Conservation (phyloP, 2,329 filamentous ascomycete species). For the Byssoonygena ceratinophila region DNA sequence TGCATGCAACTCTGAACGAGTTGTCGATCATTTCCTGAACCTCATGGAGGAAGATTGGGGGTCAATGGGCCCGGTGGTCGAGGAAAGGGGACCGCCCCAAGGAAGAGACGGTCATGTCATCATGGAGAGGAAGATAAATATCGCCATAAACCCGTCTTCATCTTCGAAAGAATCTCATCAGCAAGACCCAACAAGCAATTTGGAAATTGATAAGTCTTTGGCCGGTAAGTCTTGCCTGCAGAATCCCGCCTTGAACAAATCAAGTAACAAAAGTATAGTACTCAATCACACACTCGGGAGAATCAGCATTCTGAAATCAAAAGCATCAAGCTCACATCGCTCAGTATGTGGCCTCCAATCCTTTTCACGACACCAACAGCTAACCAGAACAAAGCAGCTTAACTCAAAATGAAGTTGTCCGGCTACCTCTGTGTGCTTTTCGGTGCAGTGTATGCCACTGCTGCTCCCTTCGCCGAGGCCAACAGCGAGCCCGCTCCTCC, state of each 20-base stretch:
- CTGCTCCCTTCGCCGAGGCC: neutral
- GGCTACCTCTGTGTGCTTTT: constrained; percentile 4
- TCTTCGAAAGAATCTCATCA: neutral
- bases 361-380: neutral
- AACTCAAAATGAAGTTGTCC: constrained; percentile 10
- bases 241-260: neutral
- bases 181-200: neutral
- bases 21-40: constrained; percentile 1
- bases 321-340: neutral
- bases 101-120: neutral
- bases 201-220: neutral
- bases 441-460: constrained; percentile 7
- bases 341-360: neutral
- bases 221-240: neutral
- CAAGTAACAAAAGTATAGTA: neutral
- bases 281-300: neutral
- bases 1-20: neutral
- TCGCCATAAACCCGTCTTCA: neutral
- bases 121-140: neutral
- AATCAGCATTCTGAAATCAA: neutral
- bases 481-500: neutral
- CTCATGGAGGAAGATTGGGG: neutral
- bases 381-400: neutral
- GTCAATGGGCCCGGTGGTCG: neutral
- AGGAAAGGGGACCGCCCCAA: neutral